These are phyloP conservation scores for Trichoderma citrinoviride DNA, from an alignment of 2,329 filamentous ascomycete genomes.

Conservation along the genomic window DNA sequence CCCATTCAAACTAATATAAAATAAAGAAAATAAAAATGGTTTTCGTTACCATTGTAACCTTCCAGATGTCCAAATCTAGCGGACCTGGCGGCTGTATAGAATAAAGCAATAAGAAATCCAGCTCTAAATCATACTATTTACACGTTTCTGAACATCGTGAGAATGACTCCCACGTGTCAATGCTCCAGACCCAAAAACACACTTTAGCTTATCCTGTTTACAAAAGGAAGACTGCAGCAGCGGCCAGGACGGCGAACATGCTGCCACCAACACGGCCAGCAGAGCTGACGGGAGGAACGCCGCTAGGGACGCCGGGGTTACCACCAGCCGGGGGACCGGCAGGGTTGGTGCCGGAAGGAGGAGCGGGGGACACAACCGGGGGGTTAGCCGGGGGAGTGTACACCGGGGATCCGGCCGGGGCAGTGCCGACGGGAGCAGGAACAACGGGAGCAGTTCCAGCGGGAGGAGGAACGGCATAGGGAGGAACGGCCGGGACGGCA, in stretches of 20 bases:
- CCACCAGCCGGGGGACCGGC: conserved; percentile 11
- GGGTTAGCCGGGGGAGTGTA: conserved; percentile 29
- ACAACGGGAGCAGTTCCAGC: conserved; percentile 20
- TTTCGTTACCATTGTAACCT: conserved; percentile 15
- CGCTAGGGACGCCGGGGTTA: neutral
- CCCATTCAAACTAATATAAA: conserved; percentile 19
- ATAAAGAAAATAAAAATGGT: conserved; percentile 20
- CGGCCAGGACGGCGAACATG: conserved; percentile 34
- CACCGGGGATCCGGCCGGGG: conserved; percentile 17
- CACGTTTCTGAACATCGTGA: conserved; percentile 17
- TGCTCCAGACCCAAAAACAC: conserved; percentile 17
- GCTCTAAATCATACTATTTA: conserved; percentile 22
- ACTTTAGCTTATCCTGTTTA: conserved; percentile 29
- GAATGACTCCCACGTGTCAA: conserved; percentile 11
- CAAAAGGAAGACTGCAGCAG: conserved; percentile 35
- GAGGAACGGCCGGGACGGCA: conserved; percentile 1
- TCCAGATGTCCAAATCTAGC: conserved; percentile 10
- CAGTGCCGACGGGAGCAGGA: conserved; percentile 14
- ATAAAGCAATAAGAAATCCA: conserved; percentile 16
- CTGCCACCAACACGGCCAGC: conserved; percentile 34
- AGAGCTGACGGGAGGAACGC: conserved; percentile 25
- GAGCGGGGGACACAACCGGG: conserved; percentile 26
- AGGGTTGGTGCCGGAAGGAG: conserved; percentile 16
- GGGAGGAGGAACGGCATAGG: conserved; percentile 7
- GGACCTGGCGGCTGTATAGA: conserved; percentile 14